Base-by-base conservation (phyloP, 805 yeast species). In the Candida sanyiensis region DNA sequence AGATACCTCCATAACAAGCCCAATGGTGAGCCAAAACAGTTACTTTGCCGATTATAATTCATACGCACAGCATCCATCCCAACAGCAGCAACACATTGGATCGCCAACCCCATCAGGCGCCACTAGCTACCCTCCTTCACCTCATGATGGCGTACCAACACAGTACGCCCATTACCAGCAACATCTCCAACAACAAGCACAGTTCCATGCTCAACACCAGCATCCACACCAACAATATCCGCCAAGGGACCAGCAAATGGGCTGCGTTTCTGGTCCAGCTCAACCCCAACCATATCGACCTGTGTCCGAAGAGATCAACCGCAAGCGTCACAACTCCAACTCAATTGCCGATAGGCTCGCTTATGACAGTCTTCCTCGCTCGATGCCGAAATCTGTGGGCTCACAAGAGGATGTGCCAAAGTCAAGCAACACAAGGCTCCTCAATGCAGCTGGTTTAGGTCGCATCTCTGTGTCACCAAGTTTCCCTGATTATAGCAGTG, bases 21-120 rank as follows among this genome's bases (percentile, higher is more conserved):
- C 49, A 13, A 28, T 22, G 16, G 25, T 26, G 2, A 22, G 23
- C 22, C 41, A 36, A 9, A 26, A 29, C 11, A 40, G 46, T 6
- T 51, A 52, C 32, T 51, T 50, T 26, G 48, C 54, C 10, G 59
- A 53, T 21, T 47, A 46, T 25, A 27, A 37, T 15, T 6, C 42
- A 18, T 31, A 41, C 4, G 46, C 42, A 7, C 47, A 40, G 7
- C 38, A 27, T 13, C 38, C 39, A 19, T 7, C 25, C n/a, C 24
- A 30, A 7, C 35, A 23, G 25, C 29, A 18, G 4, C 21, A 24
- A 21, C 25, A 17, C 12, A 23, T 3, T 28, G 20, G 23, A 19
- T 13, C 22, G 12, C 29, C 34, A 31, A 20, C 25, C 2, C 23
- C 29, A 27, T 17, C 18, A 8, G 16, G 16, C 16, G 29, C 10